Percentiles rank a stretch among this genome's conserved stretches.
These are phyloP conservation scores for Fusarium agapanthi DNA, from an alignment of 2,329 filamentous ascomycete genomes.

Conservation along the genomic window DNA sequence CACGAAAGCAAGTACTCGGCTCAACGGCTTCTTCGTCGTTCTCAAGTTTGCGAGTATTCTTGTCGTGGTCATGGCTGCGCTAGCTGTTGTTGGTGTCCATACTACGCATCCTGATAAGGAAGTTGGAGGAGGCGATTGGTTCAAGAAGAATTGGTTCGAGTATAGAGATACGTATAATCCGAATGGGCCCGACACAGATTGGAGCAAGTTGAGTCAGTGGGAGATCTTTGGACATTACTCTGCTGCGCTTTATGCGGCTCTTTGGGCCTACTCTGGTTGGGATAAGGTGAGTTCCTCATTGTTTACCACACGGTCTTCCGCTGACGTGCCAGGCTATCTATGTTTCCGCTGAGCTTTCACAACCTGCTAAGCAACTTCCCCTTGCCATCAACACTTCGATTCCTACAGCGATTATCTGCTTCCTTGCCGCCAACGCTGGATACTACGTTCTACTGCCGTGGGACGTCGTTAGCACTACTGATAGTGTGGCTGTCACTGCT, in stretches of 20 bases:
- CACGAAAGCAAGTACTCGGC: slow-evolving; percentile 62
- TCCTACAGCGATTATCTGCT: slow-evolving; percentile 66
- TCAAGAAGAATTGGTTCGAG: slow-evolving; percentile 63
- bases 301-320: accelerated
- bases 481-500: slow-evolving; percentile 70
- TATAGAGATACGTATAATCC: slow-evolving; percentile 59
- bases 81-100: slow-evolving; percentile 57
- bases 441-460: slow-evolving; percentile 72
- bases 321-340: slow-evolving; percentile 57
- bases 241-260: slow-evolving; percentile 67
- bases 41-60: slow-evolving; percentile 62
- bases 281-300: slow-evolving; percentile 60
- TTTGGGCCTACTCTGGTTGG: slow-evolving; percentile 74
- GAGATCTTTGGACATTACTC: slow-evolving; percentile 68
- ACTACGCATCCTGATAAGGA: slow-evolving; percentile 47
- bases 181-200: slow-evolving; percentile 59
- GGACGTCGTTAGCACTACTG: slow-evolving; percentile 64
- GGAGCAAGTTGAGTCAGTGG: slow-evolving; percentile 61
- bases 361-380: slow-evolving; percentile 63
- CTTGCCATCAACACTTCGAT: slow-evolving; percentile 69
- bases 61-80: slow-evolving; percentile 58
- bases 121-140: slow-evolving; percentile 61
- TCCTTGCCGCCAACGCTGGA: slow-evolving; percentile 66
- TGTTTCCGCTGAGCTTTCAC: slow-evolving; percentile 61
- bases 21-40: slow-evolving; percentile 65